A percentile compares a stretch with the other conserved stretches of the same genome.
These are phyloP conservation scores for Centrapalus pauciflorus DNA, from an alignment of 129 eudicot species.

Conservation along the genomic window DNA sequence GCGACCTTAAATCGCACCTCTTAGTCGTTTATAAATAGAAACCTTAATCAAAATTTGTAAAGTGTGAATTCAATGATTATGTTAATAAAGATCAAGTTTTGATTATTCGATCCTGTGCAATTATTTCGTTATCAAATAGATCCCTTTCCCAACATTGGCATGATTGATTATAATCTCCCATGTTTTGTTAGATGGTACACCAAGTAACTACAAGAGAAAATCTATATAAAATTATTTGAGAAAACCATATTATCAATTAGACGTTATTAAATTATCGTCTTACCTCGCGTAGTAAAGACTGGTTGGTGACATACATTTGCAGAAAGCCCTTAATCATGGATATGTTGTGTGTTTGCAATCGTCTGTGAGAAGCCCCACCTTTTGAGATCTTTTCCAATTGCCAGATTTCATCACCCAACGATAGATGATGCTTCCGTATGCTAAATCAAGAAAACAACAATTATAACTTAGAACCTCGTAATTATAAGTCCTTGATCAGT, in stretches of 20 bases:
- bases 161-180: constrained; percentile 61
- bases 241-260: too few relatives aligned
- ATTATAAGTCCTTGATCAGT: too few relatives aligned
- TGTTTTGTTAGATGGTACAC: constrained; percentile 51
- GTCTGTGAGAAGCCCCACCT: constrained; percentile 60
- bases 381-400: constrained; percentile 78
- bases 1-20: too few relatives aligned
- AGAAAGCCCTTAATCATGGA: constrained; percentile 50
- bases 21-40: too few relatives aligned
- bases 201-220: constrained; percentile 39
- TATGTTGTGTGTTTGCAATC: constrained; percentile 31
- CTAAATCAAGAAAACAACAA: constrained; percentile 25
- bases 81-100: too few relatives aligned
- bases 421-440: constrained; percentile 73
- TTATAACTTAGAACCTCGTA: neutral
- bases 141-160: too few relatives aligned
- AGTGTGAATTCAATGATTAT: too few relatives aligned
- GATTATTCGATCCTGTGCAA: too few relatives aligned
- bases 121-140: too few relatives aligned
- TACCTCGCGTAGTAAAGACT: constrained; percentile 43
- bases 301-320: constrained; percentile 36
- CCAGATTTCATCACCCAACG: constrained; percentile 65
- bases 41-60: too few relatives aligned
- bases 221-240: neutral
- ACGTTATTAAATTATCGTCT: too few relatives aligned